Evolutionary conservation across 306 rosid genomes (phyloP).

Genomic region (Gynostemma pentaphyllum): DNA sequence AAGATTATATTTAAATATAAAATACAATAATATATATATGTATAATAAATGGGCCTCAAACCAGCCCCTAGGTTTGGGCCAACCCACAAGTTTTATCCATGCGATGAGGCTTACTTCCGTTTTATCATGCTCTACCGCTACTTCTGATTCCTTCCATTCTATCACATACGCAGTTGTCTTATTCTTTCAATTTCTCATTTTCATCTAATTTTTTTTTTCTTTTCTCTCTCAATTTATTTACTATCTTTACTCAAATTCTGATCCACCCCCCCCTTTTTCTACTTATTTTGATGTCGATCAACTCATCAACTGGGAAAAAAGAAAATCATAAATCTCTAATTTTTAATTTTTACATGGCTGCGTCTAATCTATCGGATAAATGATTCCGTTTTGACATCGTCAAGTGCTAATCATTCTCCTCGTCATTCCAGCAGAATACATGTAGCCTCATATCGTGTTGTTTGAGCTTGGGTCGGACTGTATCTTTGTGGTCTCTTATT

Average conservation of each 20-base stretch:
- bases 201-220: slow-evolving; percentile 13
- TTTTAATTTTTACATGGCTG: slow-evolving; percentile 31
- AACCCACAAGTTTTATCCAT: no score
- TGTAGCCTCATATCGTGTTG: slow-evolving; percentile 33
- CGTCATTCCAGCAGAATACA: slow-evolving; percentile 22
- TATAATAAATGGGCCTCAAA: no score
- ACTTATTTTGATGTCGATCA: slow-evolving; percentile 37
- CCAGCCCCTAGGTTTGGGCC: no score
- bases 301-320: slow-evolving; percentile 20
- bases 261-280: slow-evolving; percentile 14
- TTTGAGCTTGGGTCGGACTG: slow-evolving; percentile 10
- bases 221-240: background rate
- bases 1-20: no score
- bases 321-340: slow-evolving; percentile 25
- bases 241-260: slow-evolving; percentile 1
- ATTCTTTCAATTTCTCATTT: slow-evolving; percentile 1
- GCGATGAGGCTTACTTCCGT: no score
- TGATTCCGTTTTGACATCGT: slow-evolving; percentile 2
- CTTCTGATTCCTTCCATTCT: no score
- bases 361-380: slow-evolving; percentile 5
- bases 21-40: no score
- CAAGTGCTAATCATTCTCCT: slow-evolving; percentile 22
- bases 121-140: no score
- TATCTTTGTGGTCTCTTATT: slow-evolving; percentile 47
- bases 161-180: no score